These are phyloP conservation scores for Penicillium canescens DNA, from an alignment of 495 filamentous ascomycete genomes.

Conservation along the genomic window DNA sequence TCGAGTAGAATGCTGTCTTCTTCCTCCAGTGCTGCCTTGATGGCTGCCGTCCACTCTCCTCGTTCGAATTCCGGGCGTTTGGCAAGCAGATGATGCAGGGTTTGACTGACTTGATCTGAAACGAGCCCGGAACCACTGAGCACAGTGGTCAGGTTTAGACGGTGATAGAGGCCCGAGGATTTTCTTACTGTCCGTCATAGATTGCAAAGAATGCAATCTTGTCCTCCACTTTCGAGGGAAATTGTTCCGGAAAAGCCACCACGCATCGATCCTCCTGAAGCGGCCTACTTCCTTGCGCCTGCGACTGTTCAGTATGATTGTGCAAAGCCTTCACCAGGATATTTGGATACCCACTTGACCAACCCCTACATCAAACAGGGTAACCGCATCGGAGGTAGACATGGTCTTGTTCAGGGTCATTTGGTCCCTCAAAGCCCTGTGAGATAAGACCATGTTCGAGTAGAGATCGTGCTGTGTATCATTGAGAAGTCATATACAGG, in stretches of 20 bases:
- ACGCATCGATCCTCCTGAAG: conserved; percentile 37
- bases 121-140: conserved; percentile 36
- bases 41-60: conserved; percentile 34
- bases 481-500: neutral
- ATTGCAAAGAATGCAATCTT: conserved; percentile 40
- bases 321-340: neutral
- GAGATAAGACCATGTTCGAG: conserved; percentile 17
- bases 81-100: conserved; percentile 28
- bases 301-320: conserved; percentile 7
- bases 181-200: conserved; percentile 44
- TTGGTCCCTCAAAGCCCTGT: conserved; percentile 18
- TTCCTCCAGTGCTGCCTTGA: conserved; percentile 36
- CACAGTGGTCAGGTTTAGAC: neutral
- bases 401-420: conserved; percentile 27
- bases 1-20: conserved; percentile 37
- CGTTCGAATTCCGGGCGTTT: conserved; percentile 32
- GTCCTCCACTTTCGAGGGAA: conserved; percentile 29
- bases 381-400: conserved; percentile 25
- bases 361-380: conserved; percentile 35
- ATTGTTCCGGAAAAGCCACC: conserved; percentile 32
- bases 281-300: conserved; percentile 35
- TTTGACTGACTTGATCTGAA: conserved; percentile 34
- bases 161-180: neutral
- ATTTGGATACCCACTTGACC: conserved; percentile 25
- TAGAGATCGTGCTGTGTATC: neutral